A percentile compares a stretch with the other conserved stretches of the same genome.
Conservation (phyloP, 345 rosid genomes). For the Cardamine occulta region DNA sequence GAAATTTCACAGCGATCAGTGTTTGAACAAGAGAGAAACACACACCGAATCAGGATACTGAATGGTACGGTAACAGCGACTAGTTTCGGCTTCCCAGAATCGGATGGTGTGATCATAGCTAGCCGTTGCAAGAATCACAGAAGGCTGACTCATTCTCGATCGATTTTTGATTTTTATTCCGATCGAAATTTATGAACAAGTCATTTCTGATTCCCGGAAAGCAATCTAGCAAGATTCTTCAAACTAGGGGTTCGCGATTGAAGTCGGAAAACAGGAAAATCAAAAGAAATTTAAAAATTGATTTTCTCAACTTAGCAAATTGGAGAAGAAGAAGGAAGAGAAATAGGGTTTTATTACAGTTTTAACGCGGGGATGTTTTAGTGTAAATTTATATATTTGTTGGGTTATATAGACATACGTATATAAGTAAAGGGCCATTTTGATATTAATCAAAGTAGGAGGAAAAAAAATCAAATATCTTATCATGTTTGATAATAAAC, state of each 20-base stretch:
- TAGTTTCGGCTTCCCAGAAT: constrained; percentile 96
- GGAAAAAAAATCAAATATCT: neutral
- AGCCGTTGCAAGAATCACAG: constrained; percentile 90
- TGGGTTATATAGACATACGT: neutral
- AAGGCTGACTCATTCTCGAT: constrained; percentile 72
- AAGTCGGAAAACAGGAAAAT: constrained; percentile 1
- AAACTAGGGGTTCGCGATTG: constrained; percentile 24
- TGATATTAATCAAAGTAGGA: neutral
- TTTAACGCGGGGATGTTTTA: neutral
- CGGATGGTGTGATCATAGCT: constrained; percentile 91
- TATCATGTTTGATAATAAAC: neutral
- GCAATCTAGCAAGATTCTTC: neutral
- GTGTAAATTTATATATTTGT: neutral
- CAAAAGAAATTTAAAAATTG: neutral
- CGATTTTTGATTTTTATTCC: neutral
- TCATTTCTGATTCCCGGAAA: neutral
- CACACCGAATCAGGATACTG: constrained; percentile 89
- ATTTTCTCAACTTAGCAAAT: neutral
- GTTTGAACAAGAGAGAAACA: neutral
- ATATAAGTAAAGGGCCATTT: neutral
- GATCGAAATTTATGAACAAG: neutral
- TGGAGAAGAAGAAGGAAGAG: neutral
- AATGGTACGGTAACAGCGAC: constrained; percentile 89
- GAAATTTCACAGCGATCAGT: neutral
- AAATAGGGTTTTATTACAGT: constrained; percentile 26